phyloP scores from a whole-genome alignment of 805 yeast species.

The Starmerella potacharoeniae region DNA sequence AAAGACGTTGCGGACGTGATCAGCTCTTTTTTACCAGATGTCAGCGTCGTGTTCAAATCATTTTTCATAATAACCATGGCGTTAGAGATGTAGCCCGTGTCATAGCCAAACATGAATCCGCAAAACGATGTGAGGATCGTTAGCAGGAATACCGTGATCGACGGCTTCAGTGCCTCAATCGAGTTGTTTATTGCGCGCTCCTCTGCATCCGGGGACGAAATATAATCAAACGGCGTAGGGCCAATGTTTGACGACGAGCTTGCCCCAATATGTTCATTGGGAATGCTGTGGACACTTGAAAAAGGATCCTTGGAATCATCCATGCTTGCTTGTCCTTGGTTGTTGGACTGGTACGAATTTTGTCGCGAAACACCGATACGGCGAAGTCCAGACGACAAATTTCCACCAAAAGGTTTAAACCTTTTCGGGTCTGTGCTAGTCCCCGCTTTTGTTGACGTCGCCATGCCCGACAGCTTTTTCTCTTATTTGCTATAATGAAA shows the following conservation, averaged over 20 bases:
- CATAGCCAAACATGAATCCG: constrained; percentile 95
- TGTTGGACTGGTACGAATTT: neutral
- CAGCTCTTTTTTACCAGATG: constrained; percentile 73
- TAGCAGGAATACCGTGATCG: constrained; percentile 52
- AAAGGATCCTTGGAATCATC: neutral
- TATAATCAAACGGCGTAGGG: neutral
- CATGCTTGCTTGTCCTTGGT: neutral
- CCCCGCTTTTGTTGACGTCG: neutral
- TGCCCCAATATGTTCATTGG: neutral
- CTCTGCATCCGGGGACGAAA: constrained; percentile 4
- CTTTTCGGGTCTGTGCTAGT: neutral
- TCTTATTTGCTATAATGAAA: neutral
- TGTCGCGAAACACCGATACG: constrained; percentile 8
- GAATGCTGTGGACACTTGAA: neutral
- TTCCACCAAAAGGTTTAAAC: neutral
- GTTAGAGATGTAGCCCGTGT: constrained; percentile 91
- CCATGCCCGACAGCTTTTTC: neutral
- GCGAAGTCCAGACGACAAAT: neutral
- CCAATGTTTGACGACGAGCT: constrained; percentile 5
- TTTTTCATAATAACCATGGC: constrained; percentile 84
- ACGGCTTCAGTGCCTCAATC: constrained; percentile 26
- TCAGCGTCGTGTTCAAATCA: constrained; percentile 40
- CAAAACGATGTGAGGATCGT: constrained; percentile 73
- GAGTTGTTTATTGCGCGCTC: constrained; percentile 18
- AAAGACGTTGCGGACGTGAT: constrained; percentile 91